These are phyloP conservation scores for Fusarium piperis DNA, from an alignment of 2,329 filamentous ascomycete species.

Conservation along the genomic window DNA sequence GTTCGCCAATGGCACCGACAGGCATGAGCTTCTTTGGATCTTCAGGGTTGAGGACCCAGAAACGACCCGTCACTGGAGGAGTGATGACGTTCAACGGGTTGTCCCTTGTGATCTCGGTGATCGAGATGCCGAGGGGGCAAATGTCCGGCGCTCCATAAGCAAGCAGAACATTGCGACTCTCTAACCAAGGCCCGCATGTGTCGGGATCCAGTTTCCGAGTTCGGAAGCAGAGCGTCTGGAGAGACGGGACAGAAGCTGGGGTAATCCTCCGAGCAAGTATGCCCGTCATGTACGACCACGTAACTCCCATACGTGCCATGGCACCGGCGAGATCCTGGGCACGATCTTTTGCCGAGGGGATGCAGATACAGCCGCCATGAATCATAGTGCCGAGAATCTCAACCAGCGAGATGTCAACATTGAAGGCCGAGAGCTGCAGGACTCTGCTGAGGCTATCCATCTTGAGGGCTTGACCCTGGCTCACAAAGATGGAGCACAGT, in stretches of 20 bases:
- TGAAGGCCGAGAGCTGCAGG: conserved; percentile 63
- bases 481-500: conserved; percentile 63
- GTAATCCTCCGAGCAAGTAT: conserved; percentile 62
- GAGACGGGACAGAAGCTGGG: conserved; percentile 48
- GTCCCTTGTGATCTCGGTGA: conserved; percentile 53
- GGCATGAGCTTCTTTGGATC: conserved; percentile 62
- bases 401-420: conserved; percentile 62
- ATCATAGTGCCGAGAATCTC: conserved; percentile 64
- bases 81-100: conserved; percentile 55
- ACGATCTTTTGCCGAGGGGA: conserved; percentile 62
- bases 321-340: conserved; percentile 60
- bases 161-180: conserved; percentile 57
- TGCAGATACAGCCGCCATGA: conserved; percentile 67
- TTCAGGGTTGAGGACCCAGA: conserved; percentile 63
- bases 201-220: conserved; percentile 61
- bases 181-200: conserved; percentile 58
- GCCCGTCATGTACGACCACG: conserved; percentile 66
- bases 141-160: conserved; percentile 63
- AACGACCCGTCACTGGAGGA: conserved; percentile 59
- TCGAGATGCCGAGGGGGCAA: conserved; percentile 62
- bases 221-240: conserved; percentile 57
- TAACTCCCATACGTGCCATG: conserved; percentile 61
- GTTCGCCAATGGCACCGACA: conserved; percentile 64
- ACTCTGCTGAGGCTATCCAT: conserved; percentile 64
- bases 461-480: conserved; percentile 60